Evolutionary conservation across 345 rosid genomes (phyloP).

Genomic region (Atalantia buxifolia): DNA sequence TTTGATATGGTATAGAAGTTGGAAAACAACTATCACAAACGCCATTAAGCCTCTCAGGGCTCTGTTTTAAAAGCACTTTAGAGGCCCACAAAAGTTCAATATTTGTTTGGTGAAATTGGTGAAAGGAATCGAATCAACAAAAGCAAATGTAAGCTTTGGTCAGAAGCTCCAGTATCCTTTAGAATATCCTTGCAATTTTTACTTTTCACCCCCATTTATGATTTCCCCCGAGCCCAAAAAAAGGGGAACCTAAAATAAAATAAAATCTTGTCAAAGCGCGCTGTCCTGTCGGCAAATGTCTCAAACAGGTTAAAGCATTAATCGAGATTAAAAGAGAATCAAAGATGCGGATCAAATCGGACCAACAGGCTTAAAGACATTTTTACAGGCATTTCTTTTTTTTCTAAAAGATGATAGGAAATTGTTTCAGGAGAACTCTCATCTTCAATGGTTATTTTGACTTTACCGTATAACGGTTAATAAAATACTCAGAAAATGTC

Average conservation of each 20-base stretch:
- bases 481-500: no score
- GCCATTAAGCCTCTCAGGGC: not conserved
- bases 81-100: constrained; percentile 32
- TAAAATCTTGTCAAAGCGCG: not conserved
- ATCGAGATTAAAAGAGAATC: not conserved
- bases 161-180: constrained; percentile 15
- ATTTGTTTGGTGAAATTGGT: constrained; percentile 25
- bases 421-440: not conserved
- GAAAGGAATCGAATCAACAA: constrained; percentile 33
- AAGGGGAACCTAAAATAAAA: not conserved
- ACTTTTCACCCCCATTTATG: not conserved
- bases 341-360: not conserved
- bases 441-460: constrained; percentile 5
- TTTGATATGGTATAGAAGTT: not conserved
- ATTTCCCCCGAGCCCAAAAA: not conserved
- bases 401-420: not conserved
- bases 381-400: not conserved
- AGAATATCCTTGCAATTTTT: constrained; percentile 24
- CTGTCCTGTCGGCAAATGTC: constrained; percentile 4
- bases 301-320: not conserved
- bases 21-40: not conserved
- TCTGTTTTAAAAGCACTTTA: constrained; percentile 2
- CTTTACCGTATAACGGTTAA: not conserved
- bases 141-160: constrained; percentile 21
- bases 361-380: not conserved